Evolutionary conservation across 306 rosid genomes (phyloP), one percentile per base, ranked within the genome.

Genomic region (Benincasa hispida): DNA sequence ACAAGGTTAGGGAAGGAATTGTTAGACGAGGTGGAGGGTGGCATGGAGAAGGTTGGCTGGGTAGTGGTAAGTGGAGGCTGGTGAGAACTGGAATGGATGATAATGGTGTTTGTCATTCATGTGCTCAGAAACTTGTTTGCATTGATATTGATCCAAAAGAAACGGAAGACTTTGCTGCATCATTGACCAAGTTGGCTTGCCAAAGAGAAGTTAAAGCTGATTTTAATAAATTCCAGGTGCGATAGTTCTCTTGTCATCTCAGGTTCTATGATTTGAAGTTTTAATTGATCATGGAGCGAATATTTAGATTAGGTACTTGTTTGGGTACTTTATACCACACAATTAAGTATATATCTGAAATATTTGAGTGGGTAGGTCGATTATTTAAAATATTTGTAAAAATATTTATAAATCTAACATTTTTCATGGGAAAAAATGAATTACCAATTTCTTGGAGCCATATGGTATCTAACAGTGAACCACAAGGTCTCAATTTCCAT

Each of bases 21-120:
- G 77, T 21, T 62, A 80, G 47, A 60, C 92, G 93, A 67, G 99
- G 98, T 80, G 99, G 98, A 73, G 99, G 99, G 63, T 95, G 99
- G 98, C 99, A 92, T 83, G 97, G 99, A 65, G 88, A 89, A 25
- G 97, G 99, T 67, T 94, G 99, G 97, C 88, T 94, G 53, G 96
- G 99, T 72, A 87, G 85, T 61, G 99, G 99, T 82, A 60, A 63
- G 17, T 94, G 99, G 97, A 92, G 78, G 66, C 87, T 86, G 83
- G 88, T 24, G 48, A 86, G 88, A 76, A 92, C 99, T 66, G 84
- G 57, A 12, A 86, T 95, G 80, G 83, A 87, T 25, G 89, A 83
- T 54, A 81, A 50, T 12, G 96, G 98, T 2, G 24, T 70, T 61
- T 95, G 99, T 82, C 79, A 75, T 70, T 85, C 87, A 0, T 95